Percentiles rank a stretch among this genome's conserved stretches.
Conservation (phyloP, 1,284 basidiomycete species). For the Leccinum fallax region DNA sequence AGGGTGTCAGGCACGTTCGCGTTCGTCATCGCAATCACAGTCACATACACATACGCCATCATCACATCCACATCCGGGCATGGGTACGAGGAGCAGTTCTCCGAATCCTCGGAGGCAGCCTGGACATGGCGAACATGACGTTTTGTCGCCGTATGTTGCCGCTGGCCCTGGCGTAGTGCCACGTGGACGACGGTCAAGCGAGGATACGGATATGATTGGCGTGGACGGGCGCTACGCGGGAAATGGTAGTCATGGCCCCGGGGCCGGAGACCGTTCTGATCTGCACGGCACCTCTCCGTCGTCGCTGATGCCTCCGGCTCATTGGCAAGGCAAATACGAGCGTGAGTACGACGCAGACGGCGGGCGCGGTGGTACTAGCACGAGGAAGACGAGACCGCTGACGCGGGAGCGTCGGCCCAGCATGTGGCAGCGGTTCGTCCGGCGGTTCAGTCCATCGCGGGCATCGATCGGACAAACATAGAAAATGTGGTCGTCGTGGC, state of each 20-base stretch:
- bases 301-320: neutral
- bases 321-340: constrained; percentile 10
- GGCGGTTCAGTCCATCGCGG: constrained; percentile 26
- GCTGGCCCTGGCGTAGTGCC: neutral
- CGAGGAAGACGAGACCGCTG: constrained; percentile 1
- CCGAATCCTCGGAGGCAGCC: constrained; percentile 20
- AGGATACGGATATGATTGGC: constrained; percentile 14
- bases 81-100: constrained; percentile 11
- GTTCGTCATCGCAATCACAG: neutral
- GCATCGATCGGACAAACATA: constrained; percentile 24
- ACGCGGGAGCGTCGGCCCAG: constrained; percentile 26
- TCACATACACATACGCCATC: neutral
- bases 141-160: constrained; percentile 5
- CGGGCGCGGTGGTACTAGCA: neutral
- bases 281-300: neutral
- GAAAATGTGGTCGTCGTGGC: too few species aligned
- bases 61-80: neutral
- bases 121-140: constrained; percentile 13
- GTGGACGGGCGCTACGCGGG: constrained; percentile 10
- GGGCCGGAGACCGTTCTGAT: constrained; percentile 14
- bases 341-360: constrained; percentile 2
- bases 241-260: constrained; percentile 1
- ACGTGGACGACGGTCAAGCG: constrained; percentile 13
- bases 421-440: constrained; percentile 29
- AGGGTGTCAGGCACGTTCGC: constrained; percentile 27